A percentile compares a stretch with the other conserved stretches of the same genome.
Conservation (phyloP, 768 basidiomycete species). For the Chiua virens region DNA sequence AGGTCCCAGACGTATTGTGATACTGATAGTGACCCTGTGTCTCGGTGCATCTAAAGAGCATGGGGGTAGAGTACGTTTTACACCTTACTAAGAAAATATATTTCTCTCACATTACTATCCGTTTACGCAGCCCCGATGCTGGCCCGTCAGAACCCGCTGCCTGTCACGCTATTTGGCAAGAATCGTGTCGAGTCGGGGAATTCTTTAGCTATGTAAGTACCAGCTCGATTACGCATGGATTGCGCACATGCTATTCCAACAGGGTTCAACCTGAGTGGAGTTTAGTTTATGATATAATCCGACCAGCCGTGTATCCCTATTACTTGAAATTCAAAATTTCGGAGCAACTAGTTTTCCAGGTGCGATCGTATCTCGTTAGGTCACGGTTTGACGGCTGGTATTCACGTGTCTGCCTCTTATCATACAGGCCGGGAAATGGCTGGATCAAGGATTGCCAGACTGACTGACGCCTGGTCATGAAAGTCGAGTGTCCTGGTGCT, state of each 20-base stretch:
- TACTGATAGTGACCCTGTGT: slow-evolving; percentile 27
- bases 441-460: slow-evolving; percentile 33
- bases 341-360: slow-evolving; percentile 34
- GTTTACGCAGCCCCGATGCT: slow-evolving; percentile 26
- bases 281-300: slow-evolving; percentile 7
- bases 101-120: slow-evolving; percentile 9
- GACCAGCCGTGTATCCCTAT: slow-evolving; percentile 13
- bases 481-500: slow-evolving; percentile 29
- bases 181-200: slow-evolving; percentile 22
- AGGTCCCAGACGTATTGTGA: slow-evolving; percentile 30
- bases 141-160: slow-evolving; percentile 34
- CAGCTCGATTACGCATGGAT: slow-evolving; percentile 6
- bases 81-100: slow-evolving; percentile 6
- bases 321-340: slow-evolving; percentile 36
- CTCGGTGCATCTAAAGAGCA: slow-evolving; percentile 27
- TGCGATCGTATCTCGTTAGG: slow-evolving; percentile 21
- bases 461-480: slow-evolving; percentile 37
- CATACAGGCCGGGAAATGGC: slow-evolving; percentile 35
- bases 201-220: slow-evolving; percentile 30
- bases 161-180: slow-evolving; percentile 24
- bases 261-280: slow-evolving; percentile 29
- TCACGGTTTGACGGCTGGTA: slow-evolving; percentile 16
- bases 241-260: not conserved
- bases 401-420: slow-evolving; percentile 19
- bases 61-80: slow-evolving; percentile 34